These are phyloP conservation scores for Candida tropicalis DNA, from an alignment of 1,139 yeast species.

Conservation along the genomic window DNA sequence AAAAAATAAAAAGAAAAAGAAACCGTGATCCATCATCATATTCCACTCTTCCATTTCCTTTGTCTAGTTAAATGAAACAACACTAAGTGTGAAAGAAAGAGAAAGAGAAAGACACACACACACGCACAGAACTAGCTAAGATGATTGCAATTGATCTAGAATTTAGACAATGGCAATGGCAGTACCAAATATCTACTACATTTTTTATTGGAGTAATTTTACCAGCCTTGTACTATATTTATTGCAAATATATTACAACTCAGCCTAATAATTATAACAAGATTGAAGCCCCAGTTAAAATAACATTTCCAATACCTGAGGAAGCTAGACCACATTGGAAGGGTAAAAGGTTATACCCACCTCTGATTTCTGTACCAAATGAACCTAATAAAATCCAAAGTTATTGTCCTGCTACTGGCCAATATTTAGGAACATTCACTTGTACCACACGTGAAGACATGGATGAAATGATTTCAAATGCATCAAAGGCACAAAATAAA, in stretches of 20 bases:
- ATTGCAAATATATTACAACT: conserved; percentile 40
- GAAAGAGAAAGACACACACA: too few relatives aligned
- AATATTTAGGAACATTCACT: conserved; percentile 70
- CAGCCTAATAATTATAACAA: conserved; percentile 47
- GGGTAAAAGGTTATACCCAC: conserved; percentile 73
- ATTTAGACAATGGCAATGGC: conserved; percentile 49
- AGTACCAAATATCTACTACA: conserved; percentile 50
- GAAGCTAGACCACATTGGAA: conserved; percentile 93
- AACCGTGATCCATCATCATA: too few relatives aligned
- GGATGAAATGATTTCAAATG: conserved; percentile 59
- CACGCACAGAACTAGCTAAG: not conserved
- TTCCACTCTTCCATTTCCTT: too few relatives aligned
- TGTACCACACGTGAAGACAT: conserved; percentile 69
- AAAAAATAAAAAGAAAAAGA: too few relatives aligned
- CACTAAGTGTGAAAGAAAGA: too few relatives aligned
- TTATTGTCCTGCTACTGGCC: conserved; percentile 96
- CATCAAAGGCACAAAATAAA: conserved; percentile 57
- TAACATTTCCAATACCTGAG: conserved; percentile 68
- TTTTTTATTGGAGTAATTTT: conserved; percentile 45
- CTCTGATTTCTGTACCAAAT: conserved; percentile 50
- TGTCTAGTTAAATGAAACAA: too few relatives aligned
- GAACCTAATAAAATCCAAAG: conserved; percentile 75
- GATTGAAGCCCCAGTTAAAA: conserved; percentile 49
- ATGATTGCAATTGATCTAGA: conserved; percentile 52
- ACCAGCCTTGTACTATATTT: conserved; percentile 41